Base-by-base conservation (phyloP, 306 rosid genomes). In the Trifolium pratense region DNA sequence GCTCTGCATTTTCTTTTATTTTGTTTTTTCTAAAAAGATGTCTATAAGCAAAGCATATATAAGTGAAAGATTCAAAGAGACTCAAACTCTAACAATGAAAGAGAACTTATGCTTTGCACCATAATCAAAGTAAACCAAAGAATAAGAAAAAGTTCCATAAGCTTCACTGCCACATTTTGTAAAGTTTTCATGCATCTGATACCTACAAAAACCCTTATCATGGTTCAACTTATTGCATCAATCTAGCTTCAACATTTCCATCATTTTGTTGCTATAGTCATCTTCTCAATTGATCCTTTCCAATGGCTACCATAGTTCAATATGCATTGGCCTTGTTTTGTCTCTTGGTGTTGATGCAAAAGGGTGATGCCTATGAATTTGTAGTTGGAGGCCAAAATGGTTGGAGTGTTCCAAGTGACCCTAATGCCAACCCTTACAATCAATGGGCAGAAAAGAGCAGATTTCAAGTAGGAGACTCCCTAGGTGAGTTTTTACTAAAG, bases 381-480 rank as follows among this genome's bases (percentile, higher is more conserved):
- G 56, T 79, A 11, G 67, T 91, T 10, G 94, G 96, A 23, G 96
- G 92, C 45, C 77, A 88, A 57, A 87, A 82, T 76, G 95, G 90
- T 68, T 95, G 99, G 97, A 21, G 66, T 75, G 77, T 60, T 63
- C 93, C 98, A 18, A 83, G 72, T 63, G 84, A 86, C 58, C 62
- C 95, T 39, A 78, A 42, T 80, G 65, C 66, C 18, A 75, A 82
- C 9, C 82, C 67, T 74, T 90, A 75, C 48, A 85, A 78, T 82
- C 93, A 84, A 78, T 91, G 99, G 99, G 99, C 99, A 13, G 86
- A 84, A 70, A 82, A 71, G 13, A 84, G 69, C 75, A 61, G 97
- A 62, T 95, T 91, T 75, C 92, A 90, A 76, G 74, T 82, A 17
- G 97, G 99, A 66, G 97, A 94, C 84, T 80, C 96, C 52, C 16